Conservation (phyloP, 2,329 filamentous ascomycete species). For the Colletotrichum brevisporum region DNA sequence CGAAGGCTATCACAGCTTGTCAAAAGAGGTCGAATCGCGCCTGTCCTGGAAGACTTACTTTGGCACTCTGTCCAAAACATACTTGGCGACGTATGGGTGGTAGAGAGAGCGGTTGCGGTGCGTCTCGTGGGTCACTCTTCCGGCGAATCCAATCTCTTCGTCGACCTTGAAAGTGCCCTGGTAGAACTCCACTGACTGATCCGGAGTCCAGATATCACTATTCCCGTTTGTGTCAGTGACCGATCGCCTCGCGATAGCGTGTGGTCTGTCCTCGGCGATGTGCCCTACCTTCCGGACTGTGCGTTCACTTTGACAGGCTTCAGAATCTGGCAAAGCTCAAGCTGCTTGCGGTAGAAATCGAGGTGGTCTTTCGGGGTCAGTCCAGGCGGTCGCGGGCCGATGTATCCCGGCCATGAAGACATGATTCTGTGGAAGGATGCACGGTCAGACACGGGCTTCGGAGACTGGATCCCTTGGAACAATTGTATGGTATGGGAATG, state of each 20-base stretch:
- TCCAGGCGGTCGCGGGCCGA: constrained; percentile 23
- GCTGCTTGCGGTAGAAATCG: constrained; percentile 34
- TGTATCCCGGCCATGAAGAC: constrained; percentile 33
- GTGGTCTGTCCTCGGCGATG: too few species aligned
- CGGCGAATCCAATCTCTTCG: constrained; percentile 48
- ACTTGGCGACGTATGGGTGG: constrained; percentile 47
- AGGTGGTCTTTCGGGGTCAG: constrained; percentile 32
- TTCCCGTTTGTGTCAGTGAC: not conserved
- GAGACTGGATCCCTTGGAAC: too few species aligned
- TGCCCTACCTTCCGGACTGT: constrained; percentile 39
- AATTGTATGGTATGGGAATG: accelerated
- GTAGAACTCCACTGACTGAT: constrained; percentile 52
- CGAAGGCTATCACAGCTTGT: constrained; percentile 36
- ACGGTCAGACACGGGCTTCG: not conserved
- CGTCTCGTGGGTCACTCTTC: constrained; percentile 50
- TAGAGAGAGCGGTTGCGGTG: constrained; percentile 51
- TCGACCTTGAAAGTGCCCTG: constrained; percentile 48
- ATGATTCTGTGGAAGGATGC: constrained; percentile 13
- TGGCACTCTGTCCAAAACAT: constrained; percentile 49
- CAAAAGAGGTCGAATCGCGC: not conserved
- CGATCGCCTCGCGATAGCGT: constrained; percentile 32
- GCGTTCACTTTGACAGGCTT: constrained; percentile 39
- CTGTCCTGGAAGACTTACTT: constrained; percentile 42
- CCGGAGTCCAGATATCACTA: constrained; percentile 50
- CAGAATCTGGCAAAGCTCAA: constrained; percentile 29